These are phyloP conservation scores for Moricandia moricandioides DNA, from an alignment of 345 rosid genomes.

Conservation along the genomic window DNA sequence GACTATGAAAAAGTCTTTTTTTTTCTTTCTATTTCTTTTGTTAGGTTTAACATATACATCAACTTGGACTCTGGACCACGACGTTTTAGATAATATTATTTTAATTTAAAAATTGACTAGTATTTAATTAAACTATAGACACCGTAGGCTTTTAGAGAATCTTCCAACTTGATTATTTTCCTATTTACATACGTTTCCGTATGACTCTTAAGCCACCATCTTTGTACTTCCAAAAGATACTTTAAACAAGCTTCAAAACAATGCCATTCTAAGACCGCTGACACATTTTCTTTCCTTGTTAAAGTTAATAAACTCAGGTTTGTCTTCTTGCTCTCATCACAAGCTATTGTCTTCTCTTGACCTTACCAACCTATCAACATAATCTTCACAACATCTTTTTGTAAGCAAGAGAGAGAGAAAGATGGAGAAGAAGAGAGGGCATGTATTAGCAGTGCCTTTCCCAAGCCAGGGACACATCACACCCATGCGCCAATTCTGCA, in stretches of 20 bases:
- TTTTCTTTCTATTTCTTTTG: neutral
- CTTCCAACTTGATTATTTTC: neutral
- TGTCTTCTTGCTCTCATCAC: conserved; percentile 11
- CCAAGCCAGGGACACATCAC: conserved; percentile 55
- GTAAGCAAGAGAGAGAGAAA: neutral
- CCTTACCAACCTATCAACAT: neutral
- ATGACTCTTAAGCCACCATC: neutral
- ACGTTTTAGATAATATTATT: neutral
- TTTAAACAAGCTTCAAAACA: no score
- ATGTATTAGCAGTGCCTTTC: conserved; percentile 39
- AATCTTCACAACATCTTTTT: neutral
- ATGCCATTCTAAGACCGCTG: no score
- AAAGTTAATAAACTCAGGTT: no score
- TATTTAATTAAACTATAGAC: neutral
- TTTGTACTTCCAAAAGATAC: neutral
- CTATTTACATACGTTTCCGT: neutral
- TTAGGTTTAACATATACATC: conserved; percentile 16
- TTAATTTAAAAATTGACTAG: neutral
- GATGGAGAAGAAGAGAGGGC: conserved; percentile 33
- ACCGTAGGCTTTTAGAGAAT: neutral
- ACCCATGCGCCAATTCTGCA: conserved; percentile 56
- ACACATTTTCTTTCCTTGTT: no score
- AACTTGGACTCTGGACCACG: conserved; percentile 8
- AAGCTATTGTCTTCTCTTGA: conserved; percentile 7
- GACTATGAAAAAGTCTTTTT: neutral